Evolutionary conservation across 2,329 filamentous ascomycete genomes (phyloP), one percentile per base, ranked within the genome.

Genomic region (Monilinia laxa): DNA sequence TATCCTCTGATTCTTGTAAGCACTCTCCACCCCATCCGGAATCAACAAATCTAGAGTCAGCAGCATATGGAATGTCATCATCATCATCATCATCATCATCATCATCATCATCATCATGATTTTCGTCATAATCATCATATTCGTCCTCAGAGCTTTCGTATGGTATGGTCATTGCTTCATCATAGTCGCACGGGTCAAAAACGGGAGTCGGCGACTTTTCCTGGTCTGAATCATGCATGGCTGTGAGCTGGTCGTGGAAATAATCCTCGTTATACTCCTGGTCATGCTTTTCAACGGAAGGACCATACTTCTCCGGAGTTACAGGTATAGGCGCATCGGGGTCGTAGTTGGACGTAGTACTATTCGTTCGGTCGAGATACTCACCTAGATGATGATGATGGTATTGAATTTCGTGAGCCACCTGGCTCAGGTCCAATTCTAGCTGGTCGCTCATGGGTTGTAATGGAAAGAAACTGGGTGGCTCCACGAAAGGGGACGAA

Each of bases 1-100:
- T 99, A 76, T 99, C 95, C 86, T 99, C 95, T 98, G 83, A 79
- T 79, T 89, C 84, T 84, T 87, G 90, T 97, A 93, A 97, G 92
- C 89, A 90, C 82, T 91, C 86, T 80, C 85, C 85, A 78, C 84
- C 87, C 89, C 88, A 93, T 68, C 87, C 89, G 73, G 85, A 87
- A 77, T 91, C 87, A 82, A 90, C 79, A 78, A 86, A 90, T 79
- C 83, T 83, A 68, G 83, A 76, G 75, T 90, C 83, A 77, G 82
- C 77, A 79, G 75, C 74, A 69, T 71, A 75, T 71, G 73, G 80
- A 79, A 78, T 83, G 79, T 76, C 79, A 82, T 82, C 82, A 77
- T 86, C 82, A 81, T 89, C 87, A 86, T 90, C 87, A 81, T 79
- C 77, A 70, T 84, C 82, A 74, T 83, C 80, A 71, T 80, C 79